phyloP scores from a whole-genome alignment of 169 alveolate species.

The Fabrea salina region DNA sequence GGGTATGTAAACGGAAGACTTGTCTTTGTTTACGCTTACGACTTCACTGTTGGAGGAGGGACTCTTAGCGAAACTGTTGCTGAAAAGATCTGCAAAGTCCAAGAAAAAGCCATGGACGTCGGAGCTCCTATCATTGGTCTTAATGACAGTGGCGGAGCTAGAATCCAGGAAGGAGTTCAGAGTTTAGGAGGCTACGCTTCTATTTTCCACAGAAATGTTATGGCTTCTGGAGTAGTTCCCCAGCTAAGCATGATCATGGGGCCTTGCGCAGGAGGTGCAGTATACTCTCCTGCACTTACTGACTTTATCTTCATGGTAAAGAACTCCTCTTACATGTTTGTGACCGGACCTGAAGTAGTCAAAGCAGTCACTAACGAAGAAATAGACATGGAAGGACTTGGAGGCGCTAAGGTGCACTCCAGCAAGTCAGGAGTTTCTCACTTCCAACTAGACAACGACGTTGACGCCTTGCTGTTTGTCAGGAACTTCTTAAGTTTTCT shows the following conservation, averaged over 20 bases:
- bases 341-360: slow-evolving; percentile 68
- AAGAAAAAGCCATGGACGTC: slow-evolving; percentile 49
- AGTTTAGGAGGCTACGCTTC: slow-evolving; percentile 60
- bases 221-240: slow-evolving; percentile 63
- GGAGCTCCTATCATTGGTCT: slow-evolving; percentile 60
- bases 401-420: slow-evolving; percentile 58
- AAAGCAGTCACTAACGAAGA: slow-evolving; percentile 58
- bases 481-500: slow-evolving; percentile 44
- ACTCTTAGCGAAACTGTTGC: slow-evolving; percentile 58
- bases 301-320: slow-evolving; percentile 63
- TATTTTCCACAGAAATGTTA: slow-evolving; percentile 59
- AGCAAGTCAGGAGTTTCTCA: slow-evolving; percentile 56
- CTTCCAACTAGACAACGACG: slow-evolving; percentile 41
- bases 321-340: slow-evolving; percentile 59
- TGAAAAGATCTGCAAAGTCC: slow-evolving; percentile 51
- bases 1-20: slow-evolving; percentile 52
- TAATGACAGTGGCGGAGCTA: slow-evolving; percentile 67
- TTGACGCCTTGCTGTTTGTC: slow-evolving; percentile 42
- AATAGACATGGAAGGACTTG: slow-evolving; percentile 62
- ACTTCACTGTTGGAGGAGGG: slow-evolving; percentile 63
- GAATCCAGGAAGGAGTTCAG: slow-evolving; percentile 64
- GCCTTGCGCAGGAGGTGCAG: slow-evolving; percentile 74
- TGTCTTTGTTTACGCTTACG: slow-evolving; percentile 47
- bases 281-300: slow-evolving; percentile 63
- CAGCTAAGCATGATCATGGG: slow-evolving; percentile 60